Base-by-base conservation (phyloP, 805 yeast species). In the Zygotorulaspora florentina region DNA sequence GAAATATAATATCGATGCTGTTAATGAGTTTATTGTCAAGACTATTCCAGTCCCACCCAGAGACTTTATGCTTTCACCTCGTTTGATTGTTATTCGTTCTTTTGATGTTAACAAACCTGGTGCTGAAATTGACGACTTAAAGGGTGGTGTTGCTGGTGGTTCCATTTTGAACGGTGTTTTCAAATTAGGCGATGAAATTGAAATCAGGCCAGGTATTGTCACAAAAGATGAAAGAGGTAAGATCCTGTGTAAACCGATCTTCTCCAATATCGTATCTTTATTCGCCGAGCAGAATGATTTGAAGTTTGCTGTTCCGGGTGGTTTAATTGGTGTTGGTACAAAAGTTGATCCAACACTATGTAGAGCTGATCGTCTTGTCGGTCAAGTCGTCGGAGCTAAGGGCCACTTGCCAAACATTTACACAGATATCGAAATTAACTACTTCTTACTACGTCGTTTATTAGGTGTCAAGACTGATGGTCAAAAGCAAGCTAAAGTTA, bases 91-190 rank as follows among this genome's bases (percentile, higher is more conserved):
- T 47, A 95, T 93, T 63, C 85, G 99, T 75, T 91, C 98, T 28
- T 93, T 93, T 68, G 99, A 93, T 70, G 99, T 93, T 55, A 93
- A 93, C 75, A 90, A 88, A 72, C 99, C 99, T 50, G 99, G 99
- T 74, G 83, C 96, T 36, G 97, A 90, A 71, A 87, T 95, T 57
- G 90, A 85, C 56, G 98, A 91, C 61, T 79, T 93, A 68, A 90
- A 90, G 74, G 99, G 99, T 64, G 99, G 99, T 82, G 98, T 93
- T 67, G 99, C 99, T 38, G 99, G 99, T 76, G 99, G 99, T 58
- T 88, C 96, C 43, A 91, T 93, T 61, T 77, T 93, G 65, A 88
- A 83, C 50, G 99, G 99, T 79, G 99, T 93, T 40, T 87, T 93
- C 76, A 85, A 87, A 67, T 77, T 93, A 54, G 98, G 96, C 52